These are phyloP conservation scores for Geotrichum histeridarum DNA, from an alignment of 1,139 yeast species.

Conservation along the genomic window DNA sequence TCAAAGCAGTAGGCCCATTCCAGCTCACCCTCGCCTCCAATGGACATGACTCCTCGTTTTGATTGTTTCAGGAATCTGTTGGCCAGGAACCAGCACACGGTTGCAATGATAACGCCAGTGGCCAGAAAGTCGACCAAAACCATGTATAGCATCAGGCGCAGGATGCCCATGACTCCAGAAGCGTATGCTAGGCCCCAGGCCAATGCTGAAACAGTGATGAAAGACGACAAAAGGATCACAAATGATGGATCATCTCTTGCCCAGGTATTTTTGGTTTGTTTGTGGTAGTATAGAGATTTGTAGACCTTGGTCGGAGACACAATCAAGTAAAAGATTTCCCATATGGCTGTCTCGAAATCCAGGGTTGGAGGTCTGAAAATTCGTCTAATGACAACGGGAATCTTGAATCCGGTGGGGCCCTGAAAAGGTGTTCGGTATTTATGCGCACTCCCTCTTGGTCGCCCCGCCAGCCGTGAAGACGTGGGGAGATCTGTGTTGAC, in stretches of 20 bases:
- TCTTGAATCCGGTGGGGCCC: constrained; percentile 11
- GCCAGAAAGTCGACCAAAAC: constrained; percentile 76
- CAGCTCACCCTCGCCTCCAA: constrained; percentile 43
- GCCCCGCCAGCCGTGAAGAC: constrained; percentile 7
- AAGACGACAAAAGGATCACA: constrained; percentile 59
- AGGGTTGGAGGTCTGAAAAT: constrained; percentile 72
- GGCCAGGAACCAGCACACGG: constrained; percentile 67
- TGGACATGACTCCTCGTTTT: constrained; percentile 28
- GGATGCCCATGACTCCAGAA: constrained; percentile 54
- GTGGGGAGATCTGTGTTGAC: constrained; percentile 5
- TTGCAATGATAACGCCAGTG: constrained; percentile 65
- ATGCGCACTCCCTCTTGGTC: constrained; percentile 14
- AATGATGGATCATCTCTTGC: constrained; percentile 91
- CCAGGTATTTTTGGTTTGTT: constrained; percentile 64
- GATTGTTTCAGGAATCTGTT: constrained; percentile 52
- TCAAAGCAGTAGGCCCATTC: constrained; percentile 96
- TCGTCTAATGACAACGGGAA: constrained; percentile 35
- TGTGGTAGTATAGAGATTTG: constrained; percentile 73
- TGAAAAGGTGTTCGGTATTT: constrained; percentile 8
- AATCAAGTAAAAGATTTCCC: constrained; percentile 78
- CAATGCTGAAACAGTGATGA: constrained; percentile 66
- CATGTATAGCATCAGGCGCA: constrained; percentile 69
- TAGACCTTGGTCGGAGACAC: constrained; percentile 77
- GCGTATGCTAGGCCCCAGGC: constrained; percentile 89
- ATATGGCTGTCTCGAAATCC: constrained; percentile 86